A percentile compares a stretch with the other conserved stretches of the same genome.
Evolutionary conservation across 2,329 filamentous ascomycete species (phyloP).

Genomic region (Neonectria hederae): DNA sequence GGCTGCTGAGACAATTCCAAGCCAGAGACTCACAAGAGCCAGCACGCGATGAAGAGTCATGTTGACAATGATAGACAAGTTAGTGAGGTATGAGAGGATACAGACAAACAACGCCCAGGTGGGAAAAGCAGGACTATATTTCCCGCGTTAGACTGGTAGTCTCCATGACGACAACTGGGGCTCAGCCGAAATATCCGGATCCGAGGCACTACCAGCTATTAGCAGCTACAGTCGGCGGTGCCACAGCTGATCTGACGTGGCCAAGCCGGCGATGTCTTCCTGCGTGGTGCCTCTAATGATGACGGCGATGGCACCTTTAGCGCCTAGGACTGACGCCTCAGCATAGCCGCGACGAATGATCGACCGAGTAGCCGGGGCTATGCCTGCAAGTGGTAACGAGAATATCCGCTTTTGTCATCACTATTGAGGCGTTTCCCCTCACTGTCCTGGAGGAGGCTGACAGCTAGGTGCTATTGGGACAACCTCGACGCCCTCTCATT

Average conservation of each 20-base stretch:
- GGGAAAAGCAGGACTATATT: background rate
- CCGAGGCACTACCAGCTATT: background rate
- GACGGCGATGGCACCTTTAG: background rate
- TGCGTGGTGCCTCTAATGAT: too few species aligned
- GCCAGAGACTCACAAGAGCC: slow-evolving; percentile 29
- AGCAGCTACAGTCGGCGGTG: too few species aligned
- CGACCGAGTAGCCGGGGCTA: background rate
- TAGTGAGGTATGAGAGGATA: background rate
- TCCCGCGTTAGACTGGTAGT: background rate
- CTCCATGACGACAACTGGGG: background rate
- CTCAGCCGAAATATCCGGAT: background rate
- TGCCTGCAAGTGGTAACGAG: background rate
- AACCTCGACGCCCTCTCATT: background rate
- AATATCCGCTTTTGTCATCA: background rate
- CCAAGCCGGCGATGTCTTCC: too few species aligned
- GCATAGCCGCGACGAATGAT: background rate
- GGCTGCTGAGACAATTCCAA: slow-evolving; percentile 16
- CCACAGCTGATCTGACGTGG: too few species aligned
- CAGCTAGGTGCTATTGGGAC: background rate
- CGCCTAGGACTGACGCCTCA: too few species aligned
- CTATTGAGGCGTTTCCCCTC: background rate
- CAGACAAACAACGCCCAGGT: background rate
- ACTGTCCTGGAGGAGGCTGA: background rate
- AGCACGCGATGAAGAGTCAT: slow-evolving; percentile 30
- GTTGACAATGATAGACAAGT: too few species aligned